Conservation (phyloP, 129 eudicot species). For the Kitagawia praeruptora region DNA sequence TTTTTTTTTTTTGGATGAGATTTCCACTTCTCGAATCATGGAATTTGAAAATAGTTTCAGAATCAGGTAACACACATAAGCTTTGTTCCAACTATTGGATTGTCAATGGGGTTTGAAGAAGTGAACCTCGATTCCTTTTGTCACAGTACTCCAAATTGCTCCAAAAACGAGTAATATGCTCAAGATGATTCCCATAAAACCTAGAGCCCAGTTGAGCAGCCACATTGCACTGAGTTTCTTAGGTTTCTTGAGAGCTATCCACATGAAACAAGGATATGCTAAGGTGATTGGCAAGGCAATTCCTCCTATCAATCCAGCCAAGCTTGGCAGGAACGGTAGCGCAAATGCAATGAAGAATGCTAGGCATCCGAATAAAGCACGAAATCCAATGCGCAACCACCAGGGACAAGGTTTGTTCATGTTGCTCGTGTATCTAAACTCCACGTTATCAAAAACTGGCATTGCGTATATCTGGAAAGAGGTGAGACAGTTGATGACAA, state of each 20-base stretch:
- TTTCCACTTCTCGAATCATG: neutral
- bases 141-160: constrained; percentile 26
- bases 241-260: constrained; percentile 52
- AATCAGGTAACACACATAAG: neutral
- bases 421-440: constrained; percentile 38
- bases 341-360: constrained; percentile 50
- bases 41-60: neutral
- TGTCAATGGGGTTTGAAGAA: constrained; percentile 45
- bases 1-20: too few species aligned
- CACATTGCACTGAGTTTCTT: constrained; percentile 27
- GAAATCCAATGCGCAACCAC: constrained; percentile 34
- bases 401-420: constrained; percentile 36
- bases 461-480: constrained; percentile 61
- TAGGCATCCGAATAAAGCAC: constrained; percentile 41
- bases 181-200: constrained; percentile 37
- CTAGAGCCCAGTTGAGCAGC: constrained; percentile 47
- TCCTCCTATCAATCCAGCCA: constrained; percentile 50
- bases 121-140: constrained; percentile 35
- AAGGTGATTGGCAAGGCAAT: constrained; percentile 50
- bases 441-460: constrained; percentile 57
- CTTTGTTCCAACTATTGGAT: neutral
- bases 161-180: constrained; percentile 37
- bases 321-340: constrained; percentile 46
- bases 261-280: constrained; percentile 72
- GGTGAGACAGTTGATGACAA: constrained; percentile 44